Evolutionary conservation across 768 basidiomycete genomes (phyloP), one percentile per base, ranked within the genome.

Genomic region (Hypholoma sublateritium): DNA sequence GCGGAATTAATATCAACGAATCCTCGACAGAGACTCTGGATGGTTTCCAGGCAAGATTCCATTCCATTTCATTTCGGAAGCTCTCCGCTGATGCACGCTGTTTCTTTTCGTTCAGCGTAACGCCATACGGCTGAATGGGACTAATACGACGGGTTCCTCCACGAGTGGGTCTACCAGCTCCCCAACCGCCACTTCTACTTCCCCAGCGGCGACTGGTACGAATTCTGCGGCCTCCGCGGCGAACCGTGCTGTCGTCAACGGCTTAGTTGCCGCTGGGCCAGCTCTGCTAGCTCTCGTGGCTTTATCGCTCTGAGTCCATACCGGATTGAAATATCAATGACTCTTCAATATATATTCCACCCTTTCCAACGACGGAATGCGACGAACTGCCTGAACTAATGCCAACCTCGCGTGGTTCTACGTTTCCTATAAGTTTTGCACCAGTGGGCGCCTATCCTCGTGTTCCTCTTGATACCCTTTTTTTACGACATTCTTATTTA

Each of bases 61-160:
- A 45, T 28, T 50, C 52, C 41, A 46, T 58, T 48, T 35, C 34
- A 34, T 17, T 37, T 25, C n/a, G 36, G 42, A n/a, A 36, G n/a
- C 19, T 24, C 42, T 24, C 45, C 24, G 17, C 53, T 37, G 21
- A 36, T 53, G 25, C 50, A 24, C 4, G 19, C 42, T 41, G 17
- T 34, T 52, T 37, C 45, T 47, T 59, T 37, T 59, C n/a, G 9
- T 32, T n/a, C 52, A 86, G 84, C 77, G 83, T 49, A 86, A 85
- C 59, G 83, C 84, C 14, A 63, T 75, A 41, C 77, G 83, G 16
- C 68, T 87, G 59, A 84, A 86, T 59, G 83, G 84, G 25, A 84
- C 82, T 6, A 34, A 59, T 21, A 48, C 57, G 16, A 34, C 37
- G 11, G 58, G 25, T 3, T 36, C 48, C n/a, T 56, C 58, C 13